Conservation (phyloP, 2,329 filamentous ascomycete species). For the Akanthomyces uredinophilus region DNA sequence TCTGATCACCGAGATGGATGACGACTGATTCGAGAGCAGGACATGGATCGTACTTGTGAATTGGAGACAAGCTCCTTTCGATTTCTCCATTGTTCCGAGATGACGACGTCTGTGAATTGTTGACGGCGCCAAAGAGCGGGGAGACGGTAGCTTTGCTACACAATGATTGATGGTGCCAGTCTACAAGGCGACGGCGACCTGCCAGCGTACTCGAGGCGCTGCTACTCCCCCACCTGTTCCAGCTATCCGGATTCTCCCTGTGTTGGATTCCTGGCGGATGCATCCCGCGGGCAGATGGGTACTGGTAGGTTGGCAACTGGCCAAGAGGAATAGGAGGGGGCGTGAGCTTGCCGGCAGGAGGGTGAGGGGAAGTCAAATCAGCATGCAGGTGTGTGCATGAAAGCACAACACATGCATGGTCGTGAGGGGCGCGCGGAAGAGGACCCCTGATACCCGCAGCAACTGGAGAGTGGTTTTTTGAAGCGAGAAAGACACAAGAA, state of each 20-base stretch:
- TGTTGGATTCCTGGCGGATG: neutral
- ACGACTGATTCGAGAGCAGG: neutral
- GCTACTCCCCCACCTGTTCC: constrained; percentile 1
- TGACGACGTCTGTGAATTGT: neutral
- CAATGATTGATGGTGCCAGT: neutral
- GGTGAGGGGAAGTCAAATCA: neutral
- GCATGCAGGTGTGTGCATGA: neutral
- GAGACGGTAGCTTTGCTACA: neutral
- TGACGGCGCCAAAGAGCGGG: neutral
- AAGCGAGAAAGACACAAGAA: neutral
- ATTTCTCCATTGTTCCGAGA: neutral
- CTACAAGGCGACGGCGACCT: neutral
- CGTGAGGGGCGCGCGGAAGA: neutral
- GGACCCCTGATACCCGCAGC: neutral
- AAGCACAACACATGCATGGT: neutral
- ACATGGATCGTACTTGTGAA: neutral
- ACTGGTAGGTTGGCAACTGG: too few species aligned
- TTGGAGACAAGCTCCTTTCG: neutral
- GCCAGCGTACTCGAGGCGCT: neutral
- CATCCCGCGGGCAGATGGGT: neutral
- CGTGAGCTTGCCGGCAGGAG: neutral
- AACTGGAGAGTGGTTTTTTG: neutral
- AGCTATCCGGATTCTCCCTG: neutral
- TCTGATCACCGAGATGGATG: neutral
- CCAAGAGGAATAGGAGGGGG: neutral